phyloP scores from a whole-genome alignment of 169 alveolate genomes.

The Eimeria tenella region DNA sequence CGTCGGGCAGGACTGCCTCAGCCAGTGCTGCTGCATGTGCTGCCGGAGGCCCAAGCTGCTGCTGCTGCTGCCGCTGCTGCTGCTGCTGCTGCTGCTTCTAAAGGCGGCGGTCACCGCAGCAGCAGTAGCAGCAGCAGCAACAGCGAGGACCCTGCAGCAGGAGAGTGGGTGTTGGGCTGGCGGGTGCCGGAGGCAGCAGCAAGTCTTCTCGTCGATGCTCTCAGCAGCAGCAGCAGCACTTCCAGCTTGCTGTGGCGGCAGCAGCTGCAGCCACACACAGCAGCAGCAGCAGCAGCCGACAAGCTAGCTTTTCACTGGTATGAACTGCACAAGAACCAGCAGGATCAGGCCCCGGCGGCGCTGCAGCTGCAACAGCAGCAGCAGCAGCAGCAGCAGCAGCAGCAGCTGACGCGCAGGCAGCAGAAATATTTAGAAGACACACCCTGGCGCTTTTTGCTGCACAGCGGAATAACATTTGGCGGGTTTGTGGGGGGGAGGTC shows the following conservation, averaged over 20 bases:
- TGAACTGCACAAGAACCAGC: background rate
- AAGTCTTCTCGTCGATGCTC: background rate
- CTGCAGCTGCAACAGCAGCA: background rate
- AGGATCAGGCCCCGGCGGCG: background rate
- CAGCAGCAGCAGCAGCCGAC: conserved; percentile 13
- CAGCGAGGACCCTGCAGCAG: background rate
- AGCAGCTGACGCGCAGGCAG: background rate
- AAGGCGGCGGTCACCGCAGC: background rate
- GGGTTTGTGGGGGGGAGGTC: background rate
- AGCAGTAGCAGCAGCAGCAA: background rate
- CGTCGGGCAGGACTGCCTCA: background rate
- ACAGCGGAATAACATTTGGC: background rate
- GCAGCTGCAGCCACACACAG: background rate
- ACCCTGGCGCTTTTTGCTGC: background rate
- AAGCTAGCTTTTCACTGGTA: background rate
- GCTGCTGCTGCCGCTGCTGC: background rate
- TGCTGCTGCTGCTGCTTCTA: background rate
- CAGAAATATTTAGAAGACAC: background rate
- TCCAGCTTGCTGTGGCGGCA: background rate
- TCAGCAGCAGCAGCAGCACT: background rate
- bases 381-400: background rate
- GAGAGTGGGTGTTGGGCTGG: background rate
- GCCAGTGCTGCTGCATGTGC: conserved; percentile 14
- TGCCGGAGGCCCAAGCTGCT: too few species aligned
- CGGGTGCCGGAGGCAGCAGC: conserved; percentile 3